These are phyloP conservation scores for Clavispora carvajalis DNA, from an alignment of 805 yeast genomes.

Conservation along the genomic window DNA sequence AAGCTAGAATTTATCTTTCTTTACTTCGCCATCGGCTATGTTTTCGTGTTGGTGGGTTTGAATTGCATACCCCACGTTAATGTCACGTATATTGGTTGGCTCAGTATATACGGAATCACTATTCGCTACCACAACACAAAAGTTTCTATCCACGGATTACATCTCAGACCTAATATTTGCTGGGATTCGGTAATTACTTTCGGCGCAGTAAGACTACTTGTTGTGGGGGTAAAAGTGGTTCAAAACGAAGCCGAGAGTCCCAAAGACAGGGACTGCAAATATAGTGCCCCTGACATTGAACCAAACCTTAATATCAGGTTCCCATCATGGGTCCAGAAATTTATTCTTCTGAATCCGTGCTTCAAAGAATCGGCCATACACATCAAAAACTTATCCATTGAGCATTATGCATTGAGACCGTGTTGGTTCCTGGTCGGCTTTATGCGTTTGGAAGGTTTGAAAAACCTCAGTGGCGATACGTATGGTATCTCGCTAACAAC, in stretches of 20 bases:
- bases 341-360: conserved; percentile 9
- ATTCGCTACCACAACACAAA: conserved; percentile 6
- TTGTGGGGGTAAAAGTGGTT: conserved; percentile 8
- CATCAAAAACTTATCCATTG: conserved; percentile 8
- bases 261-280: neutral
- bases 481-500: conserved; percentile 5
- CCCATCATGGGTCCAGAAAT: conserved; percentile 5
- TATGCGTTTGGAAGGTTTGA: conserved; percentile 9
- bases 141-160: conserved; percentile 4
- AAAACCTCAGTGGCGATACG: conserved; percentile 1
- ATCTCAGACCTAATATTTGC: conserved; percentile 6
- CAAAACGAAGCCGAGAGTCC: neutral
- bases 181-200: conserved; percentile 10
- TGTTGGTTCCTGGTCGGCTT: conserved; percentile 13
- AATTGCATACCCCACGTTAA: conserved; percentile 11
- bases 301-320: neutral
- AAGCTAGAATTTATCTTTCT: neutral
- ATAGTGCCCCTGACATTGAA: neutral
- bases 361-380: conserved; percentile 12
- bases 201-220: conserved; percentile 7
- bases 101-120: conserved; percentile 9
- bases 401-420: conserved; percentile 9
- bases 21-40: neutral
- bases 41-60: conserved; percentile 1
- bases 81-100: conserved; percentile 15